Evolutionary conservation across 768 basidiomycete species (phyloP), one percentile per base, ranked within the genome.

Genomic region (Suillus americanus): DNA sequence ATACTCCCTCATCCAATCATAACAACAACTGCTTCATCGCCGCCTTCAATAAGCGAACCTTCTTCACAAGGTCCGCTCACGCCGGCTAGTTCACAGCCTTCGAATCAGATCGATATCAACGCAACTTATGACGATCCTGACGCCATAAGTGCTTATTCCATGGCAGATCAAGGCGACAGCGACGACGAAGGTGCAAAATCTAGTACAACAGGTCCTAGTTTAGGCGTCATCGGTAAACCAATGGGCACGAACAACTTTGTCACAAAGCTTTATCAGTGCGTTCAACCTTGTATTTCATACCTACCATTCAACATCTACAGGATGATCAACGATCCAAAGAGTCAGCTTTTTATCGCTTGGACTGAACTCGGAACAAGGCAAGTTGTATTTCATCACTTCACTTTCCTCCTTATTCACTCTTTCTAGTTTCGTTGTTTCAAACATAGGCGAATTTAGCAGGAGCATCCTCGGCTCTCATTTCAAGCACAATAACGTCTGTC

Each of bases 271-370:
- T 94, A 93, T 77, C 90, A 92, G 90, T 91, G 69, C 74, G 89
- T 82, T 0, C 54, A 23, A 41, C 25, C 2, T 9, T 23, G 60
- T 56, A 12, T n/a, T 16, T 38, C 8, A 57, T 25, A 16, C 18
- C 6, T 18, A 4, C 10, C 23, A 45, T 46, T 2, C 7, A 28
- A 51, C 51, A 54, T 64, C 65, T 54, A 61, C 70, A 94, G 91
- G 73, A 94, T 95, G 91, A 94, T 95, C 77, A 91, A 84, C 70
- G 92, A 94, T 74, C 75, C 90, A 9, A 91, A 91, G 73, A 89
- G 89, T 1, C 83, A 89, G 6, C 86, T 88, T 69, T 92, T 91
- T 73, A 94, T 94, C 69, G 79, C 86, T 1, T 95, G 92, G 91
- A 92, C 91, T 2, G 89, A 92, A 37, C 82, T 87, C 14, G 92